These are phyloP conservation scores for Quercus engelmannii DNA, from an alignment of 306 rosid species.

Conservation along the genomic window DNA sequence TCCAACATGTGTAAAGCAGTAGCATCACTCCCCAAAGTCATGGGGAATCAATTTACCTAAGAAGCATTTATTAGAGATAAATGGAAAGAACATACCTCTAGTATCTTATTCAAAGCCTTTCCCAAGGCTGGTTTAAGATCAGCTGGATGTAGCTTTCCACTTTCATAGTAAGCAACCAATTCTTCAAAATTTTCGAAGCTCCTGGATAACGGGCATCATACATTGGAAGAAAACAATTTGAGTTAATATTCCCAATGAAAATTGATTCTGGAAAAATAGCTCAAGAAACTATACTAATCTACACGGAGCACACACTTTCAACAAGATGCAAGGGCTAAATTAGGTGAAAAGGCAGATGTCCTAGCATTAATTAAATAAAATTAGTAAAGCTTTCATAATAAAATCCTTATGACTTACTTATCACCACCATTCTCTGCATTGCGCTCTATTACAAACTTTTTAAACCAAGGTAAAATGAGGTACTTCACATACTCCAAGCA, in stretches of 20 bases:
- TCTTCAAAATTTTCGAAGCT: conserved; percentile 59
- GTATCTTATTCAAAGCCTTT: conserved; percentile 68
- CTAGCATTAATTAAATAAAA: neutral
- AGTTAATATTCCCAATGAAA: conserved; percentile 3
- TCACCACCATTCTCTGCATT: conserved; percentile 64
- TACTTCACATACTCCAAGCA: conserved; percentile 78
- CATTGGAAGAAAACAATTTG: conserved; percentile 2
- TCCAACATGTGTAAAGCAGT: neutral
- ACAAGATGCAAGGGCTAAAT: neutral
- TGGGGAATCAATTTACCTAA: too few relatives aligned
- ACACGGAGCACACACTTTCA: conserved; percentile 2
- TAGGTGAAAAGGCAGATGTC: neutral
- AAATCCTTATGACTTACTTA: conserved; percentile 47
- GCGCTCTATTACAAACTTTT: conserved; percentile 68
- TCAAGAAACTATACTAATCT: neutral
- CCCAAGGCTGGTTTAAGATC: conserved; percentile 76
- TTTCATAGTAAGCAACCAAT: conserved; percentile 52
- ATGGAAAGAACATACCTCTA: conserved; percentile 51
- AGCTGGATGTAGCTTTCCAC: conserved; percentile 69
- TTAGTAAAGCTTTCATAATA: neutral
- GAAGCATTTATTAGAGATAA: conserved; percentile 3
- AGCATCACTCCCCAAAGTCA: neutral
- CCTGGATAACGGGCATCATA: conserved; percentile 27
- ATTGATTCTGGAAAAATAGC: neutral
- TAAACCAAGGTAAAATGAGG: conserved; percentile 74